Percentiles rank a stretch among this genome's conserved stretches.
Evolutionary conservation across 2,329 filamentous ascomycete species (phyloP).

Genomic region (Botrytis aclada): DNA sequence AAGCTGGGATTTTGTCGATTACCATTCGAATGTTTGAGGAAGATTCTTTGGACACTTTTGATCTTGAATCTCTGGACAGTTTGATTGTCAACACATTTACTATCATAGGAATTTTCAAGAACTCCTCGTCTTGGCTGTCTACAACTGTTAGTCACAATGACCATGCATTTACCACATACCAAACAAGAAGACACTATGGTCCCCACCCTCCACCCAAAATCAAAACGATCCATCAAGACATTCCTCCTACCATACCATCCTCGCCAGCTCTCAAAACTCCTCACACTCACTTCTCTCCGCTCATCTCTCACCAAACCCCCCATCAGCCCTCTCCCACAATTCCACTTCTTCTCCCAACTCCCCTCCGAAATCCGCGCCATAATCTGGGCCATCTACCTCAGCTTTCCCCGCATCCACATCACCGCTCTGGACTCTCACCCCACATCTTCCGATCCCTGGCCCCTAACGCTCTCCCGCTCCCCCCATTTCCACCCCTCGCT

Average conservation of each 20-base stretch:
- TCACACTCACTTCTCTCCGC: not conserved
- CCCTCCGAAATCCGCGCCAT: slow-evolving; percentile 11
- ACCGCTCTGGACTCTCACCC: not conserved
- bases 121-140: not conserved
- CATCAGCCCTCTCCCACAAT: not conserved
- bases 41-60: not conserved
- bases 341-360: slow-evolving; percentile 8
- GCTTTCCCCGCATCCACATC: slow-evolving; percentile 5
- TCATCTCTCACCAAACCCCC: not conserved
- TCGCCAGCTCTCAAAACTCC: not conserved
- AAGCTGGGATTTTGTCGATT: not conserved
- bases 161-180: not conserved
- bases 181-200: not conserved
- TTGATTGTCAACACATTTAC: not conserved
- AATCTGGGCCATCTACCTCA: not conserved
- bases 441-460: slow-evolving; percentile 5
- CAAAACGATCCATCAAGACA: not conserved
- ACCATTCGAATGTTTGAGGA: not conserved
- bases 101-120: not conserved
- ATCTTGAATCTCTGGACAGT: not conserved
- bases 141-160: not conserved
- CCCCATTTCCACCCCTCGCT: slow-evolving; percentile 5
- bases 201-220: not conserved
- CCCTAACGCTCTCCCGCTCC: not conserved
- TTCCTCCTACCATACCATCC: not conserved